Evolutionary conservation across 1,284 basidiomycete genomes (phyloP).

Genomic region (Rhodotorula sp.): DNA sequence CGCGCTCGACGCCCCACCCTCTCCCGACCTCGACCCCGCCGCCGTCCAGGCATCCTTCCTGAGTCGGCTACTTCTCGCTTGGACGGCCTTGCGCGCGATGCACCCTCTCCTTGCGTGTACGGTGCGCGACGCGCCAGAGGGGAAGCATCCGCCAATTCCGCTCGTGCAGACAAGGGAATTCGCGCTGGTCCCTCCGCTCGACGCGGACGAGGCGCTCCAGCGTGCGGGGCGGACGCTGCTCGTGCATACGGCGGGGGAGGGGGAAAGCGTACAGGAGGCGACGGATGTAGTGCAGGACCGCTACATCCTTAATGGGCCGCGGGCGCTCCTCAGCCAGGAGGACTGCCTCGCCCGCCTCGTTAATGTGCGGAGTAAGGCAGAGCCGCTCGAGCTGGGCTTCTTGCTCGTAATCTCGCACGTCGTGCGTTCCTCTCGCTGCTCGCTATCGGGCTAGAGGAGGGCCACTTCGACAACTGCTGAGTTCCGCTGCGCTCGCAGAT

Average conservation of each 20-base stretch:
- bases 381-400: slow-evolving; percentile 7
- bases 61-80: slow-evolving; percentile 14
- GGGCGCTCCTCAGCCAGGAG: slow-evolving; percentile 14
- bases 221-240: slow-evolving; percentile 12
- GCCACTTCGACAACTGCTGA: too few species aligned
- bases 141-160: not conserved
- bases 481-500: slow-evolving; percentile 15
- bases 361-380: not conserved
- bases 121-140: not conserved
- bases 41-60: not conserved
- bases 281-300: slow-evolving; percentile 8
- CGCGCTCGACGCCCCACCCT: not conserved
- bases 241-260: not conserved
- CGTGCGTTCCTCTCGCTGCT: slow-evolving; percentile 24
- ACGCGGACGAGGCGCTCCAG: slow-evolving; percentile 6
- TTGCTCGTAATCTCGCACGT: slow-evolving; percentile 35
- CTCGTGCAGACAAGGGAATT: slow-evolving; percentile 3
- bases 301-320: slow-evolving; percentile 21
- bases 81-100: slow-evolving; percentile 15
- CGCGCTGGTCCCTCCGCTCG: not conserved
- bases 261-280: not conserved
- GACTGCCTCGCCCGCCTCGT: slow-evolving; percentile 24
- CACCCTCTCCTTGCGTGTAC: slow-evolving; percentile 21
- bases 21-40: not conserved
- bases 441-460: too few species aligned